A percentile compares a stretch with the other conserved stretches of the same genome.
Conservation (phyloP, 2,329 filamentous ascomycete species). For the Arthrinium puccinioides region DNA sequence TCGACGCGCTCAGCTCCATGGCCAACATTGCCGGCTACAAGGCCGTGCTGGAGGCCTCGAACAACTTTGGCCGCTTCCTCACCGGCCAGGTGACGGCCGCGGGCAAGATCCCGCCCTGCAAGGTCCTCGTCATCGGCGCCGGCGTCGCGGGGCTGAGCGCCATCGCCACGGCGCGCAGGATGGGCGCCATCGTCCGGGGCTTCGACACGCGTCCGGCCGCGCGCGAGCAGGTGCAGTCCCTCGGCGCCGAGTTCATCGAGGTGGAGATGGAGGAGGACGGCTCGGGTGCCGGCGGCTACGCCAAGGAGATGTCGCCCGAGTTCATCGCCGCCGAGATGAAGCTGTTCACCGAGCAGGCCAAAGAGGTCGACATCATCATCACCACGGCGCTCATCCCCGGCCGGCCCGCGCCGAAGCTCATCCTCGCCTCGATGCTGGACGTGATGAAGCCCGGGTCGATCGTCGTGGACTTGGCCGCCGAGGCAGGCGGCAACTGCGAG, state of each 20-base stretch:
- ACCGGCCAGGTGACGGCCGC: conserved; percentile 88
- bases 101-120: conserved; percentile 83
- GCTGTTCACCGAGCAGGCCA: conserved; percentile 78
- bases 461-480: conserved; percentile 79
- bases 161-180: conserved; percentile 76
- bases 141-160: conserved; percentile 84
- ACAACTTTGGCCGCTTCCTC: conserved; percentile 80
- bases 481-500: conserved; percentile 84
- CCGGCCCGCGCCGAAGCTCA: conserved; percentile 73
- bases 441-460: conserved; percentile 89
- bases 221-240: conserved; percentile 81
- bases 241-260: conserved; percentile 85
- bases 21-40: conserved; percentile 93
- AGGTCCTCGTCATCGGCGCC: conserved; percentile 83
- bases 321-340: conserved; percentile 93
- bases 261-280: conserved; percentile 81
- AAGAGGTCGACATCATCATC: conserved; percentile 86
- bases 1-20: conserved; percentile 87
- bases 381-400: conserved; percentile 90
- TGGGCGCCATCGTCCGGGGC: conserved; percentile 83
- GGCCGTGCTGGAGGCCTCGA: conserved; percentile 81
- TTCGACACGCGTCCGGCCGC: conserved; percentile 89
- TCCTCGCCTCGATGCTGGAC: conserved; percentile 71
- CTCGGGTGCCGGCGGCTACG: conserved; percentile 77
- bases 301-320: conserved; percentile 90